Evolutionary conservation across 768 basidiomycete genomes (phyloP).

Genomic region (Daedaleopsis nitida): DNA sequence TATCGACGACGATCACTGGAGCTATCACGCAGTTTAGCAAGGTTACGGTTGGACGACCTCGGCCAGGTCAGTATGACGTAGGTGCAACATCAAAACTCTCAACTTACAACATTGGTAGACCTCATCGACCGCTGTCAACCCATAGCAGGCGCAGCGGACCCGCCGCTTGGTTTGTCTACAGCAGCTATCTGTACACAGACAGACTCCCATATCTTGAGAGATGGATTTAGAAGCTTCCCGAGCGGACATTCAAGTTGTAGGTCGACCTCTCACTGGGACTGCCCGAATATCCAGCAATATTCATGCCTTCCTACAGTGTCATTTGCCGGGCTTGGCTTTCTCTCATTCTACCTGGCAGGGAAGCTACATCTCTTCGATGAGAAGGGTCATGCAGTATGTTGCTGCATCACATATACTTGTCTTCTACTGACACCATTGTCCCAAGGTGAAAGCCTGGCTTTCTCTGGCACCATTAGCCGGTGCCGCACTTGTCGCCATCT

Average conservation of each 20-base stretch:
- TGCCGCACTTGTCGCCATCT: conserved; percentile 78
- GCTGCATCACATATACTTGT: background rate
- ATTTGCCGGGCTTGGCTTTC: conserved; percentile 90
- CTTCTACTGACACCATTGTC: background rate
- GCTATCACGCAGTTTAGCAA: conserved; percentile 84
- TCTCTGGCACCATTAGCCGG: conserved; percentile 74
- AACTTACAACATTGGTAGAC: conserved; percentile 39
- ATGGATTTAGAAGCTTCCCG: conserved; percentile 92
- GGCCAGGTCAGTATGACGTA: conserved; percentile 59
- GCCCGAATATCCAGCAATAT: background rate
- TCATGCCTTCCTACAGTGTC: conserved; percentile 57
- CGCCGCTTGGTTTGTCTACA: conserved; percentile 72
- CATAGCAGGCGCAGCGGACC: conserved; percentile 59
- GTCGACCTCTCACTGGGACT: conserved; percentile 28
- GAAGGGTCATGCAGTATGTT: conserved; percentile 66
- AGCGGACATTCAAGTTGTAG: conserved; percentile 88
- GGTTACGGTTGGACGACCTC: conserved; percentile 84
- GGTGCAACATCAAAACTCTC: background rate
- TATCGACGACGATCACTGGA: conserved; percentile 77
- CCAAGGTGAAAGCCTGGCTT: conserved; percentile 74
- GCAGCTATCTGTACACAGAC: conserved; percentile 80
- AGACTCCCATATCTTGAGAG: conserved; percentile 55
- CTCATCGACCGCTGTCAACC: conserved; percentile 75
- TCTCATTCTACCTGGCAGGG: conserved; percentile 87
- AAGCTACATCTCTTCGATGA: conserved; percentile 90